Conservation (phyloP, 129 eudicot species). For the Flaveria brownii region DNA sequence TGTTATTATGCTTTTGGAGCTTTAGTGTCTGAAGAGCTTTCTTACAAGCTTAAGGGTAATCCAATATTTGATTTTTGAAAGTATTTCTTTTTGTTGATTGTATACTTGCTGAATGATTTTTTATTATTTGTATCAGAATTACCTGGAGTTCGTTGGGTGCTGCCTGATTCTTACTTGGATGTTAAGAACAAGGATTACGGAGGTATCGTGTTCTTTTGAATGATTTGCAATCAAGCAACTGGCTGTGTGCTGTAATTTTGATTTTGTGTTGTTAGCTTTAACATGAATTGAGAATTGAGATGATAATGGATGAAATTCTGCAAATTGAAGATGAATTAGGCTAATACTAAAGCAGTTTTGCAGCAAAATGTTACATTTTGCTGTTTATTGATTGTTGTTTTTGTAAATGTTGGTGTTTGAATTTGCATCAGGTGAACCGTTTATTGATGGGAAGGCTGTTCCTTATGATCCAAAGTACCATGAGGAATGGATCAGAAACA, state of each 20-base stretch:
- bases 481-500: conserved; percentile 93
- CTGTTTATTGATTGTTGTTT: background rate
- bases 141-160: conserved; percentile 88
- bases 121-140: conserved; percentile 43
- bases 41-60: conserved; percentile 80
- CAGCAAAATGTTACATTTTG: background rate
- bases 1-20: conserved; percentile 97
- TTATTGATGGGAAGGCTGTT: conserved; percentile 85
- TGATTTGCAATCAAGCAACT: background rate
- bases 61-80: background rate
- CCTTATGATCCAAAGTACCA: conserved; percentile 97
- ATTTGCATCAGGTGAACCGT: conserved; percentile 71
- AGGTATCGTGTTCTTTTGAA: conserved; percentile 45
- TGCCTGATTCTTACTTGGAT: conserved; percentile 95
- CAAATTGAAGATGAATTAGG: background rate
- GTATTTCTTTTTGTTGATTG: background rate
- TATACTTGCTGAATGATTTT: background rate
- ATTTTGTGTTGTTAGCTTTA: background rate
- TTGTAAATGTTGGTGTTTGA: background rate
- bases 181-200: conserved; percentile 90
- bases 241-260: too few species aligned
- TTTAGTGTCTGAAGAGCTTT: conserved; percentile 77
- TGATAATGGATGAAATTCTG: background rate
- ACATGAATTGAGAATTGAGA: background rate
- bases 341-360: background rate